Percentiles rank a stretch among this genome's conserved stretches.
Evolutionary conservation across 805 yeast species (phyloP).

Genomic region (Suhomyces prunicola): DNA sequence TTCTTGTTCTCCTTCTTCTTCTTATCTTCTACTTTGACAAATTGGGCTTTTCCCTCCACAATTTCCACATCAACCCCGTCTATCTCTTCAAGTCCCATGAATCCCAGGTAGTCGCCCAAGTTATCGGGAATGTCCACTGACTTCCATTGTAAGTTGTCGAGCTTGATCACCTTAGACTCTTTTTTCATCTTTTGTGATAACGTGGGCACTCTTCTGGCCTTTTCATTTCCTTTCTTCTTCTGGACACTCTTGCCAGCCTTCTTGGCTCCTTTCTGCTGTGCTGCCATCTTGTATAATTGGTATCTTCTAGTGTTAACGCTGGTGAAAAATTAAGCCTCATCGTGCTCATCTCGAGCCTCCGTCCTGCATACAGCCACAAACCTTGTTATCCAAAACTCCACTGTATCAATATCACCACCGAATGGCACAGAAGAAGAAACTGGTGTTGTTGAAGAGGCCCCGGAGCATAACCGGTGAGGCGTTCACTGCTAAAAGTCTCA

Average conservation of each 20-base stretch:
- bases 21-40: constrained; percentile 36
- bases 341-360: neutral
- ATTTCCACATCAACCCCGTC: constrained; percentile 87
- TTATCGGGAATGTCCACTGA: constrained; percentile 79
- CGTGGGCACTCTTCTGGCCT: constrained; percentile 16
- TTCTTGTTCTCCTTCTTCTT: constrained; percentile 25
- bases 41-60: constrained; percentile 64
- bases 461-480: constrained; percentile 29
- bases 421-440: constrained; percentile 14
- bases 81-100: constrained; percentile 89
- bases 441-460: constrained; percentile 28
- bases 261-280: neutral
- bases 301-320: neutral
- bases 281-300: neutral
- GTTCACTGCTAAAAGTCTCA: constrained; percentile 45
- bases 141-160: constrained; percentile 68
- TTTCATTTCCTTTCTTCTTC: constrained; percentile 5
- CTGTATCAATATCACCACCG: neutral
- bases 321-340: constrained; percentile 2
- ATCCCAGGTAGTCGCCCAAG: constrained; percentile 83
- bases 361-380: neutral
- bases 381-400: neutral
- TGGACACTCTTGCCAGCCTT: constrained; percentile 1
- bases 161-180: constrained; percentile 42
- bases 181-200: constrained; percentile 28